Percentiles rank a stretch among this genome's conserved stretches.
Conservation (phyloP, 495 filamentous ascomycete species). For the Evernia prunastri region DNA sequence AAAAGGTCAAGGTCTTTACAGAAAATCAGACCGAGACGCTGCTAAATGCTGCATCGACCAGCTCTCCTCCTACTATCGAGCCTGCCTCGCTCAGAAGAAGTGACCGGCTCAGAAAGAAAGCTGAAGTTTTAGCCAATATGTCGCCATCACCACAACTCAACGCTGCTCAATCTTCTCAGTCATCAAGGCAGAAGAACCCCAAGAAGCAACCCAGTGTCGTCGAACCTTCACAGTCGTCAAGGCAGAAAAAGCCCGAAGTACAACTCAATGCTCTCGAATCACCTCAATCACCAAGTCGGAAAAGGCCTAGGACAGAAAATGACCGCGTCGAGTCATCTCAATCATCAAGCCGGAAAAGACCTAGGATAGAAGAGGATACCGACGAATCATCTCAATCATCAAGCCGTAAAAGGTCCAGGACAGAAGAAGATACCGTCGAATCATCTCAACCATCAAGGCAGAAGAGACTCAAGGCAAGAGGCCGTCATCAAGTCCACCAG, state of each 20-base stretch:
- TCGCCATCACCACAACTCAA: not conserved
- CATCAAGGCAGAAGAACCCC: not conserved
- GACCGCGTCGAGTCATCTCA: too few relatives aligned
- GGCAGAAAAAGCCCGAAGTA: not conserved
- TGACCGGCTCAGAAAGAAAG: not conserved
- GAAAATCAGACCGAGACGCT: not conserved
- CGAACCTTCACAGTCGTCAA: not conserved
- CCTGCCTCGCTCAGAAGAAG: not conserved
- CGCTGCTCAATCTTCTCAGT: not conserved
- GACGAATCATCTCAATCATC: too few relatives aligned
- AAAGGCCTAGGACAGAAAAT: too few relatives aligned
- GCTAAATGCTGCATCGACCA: not conserved
- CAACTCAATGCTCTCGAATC: not conserved
- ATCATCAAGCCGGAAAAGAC: too few relatives aligned
- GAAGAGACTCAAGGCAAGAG: too few relatives aligned
- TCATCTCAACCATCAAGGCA: too few relatives aligned
- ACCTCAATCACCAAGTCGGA: not conserved
- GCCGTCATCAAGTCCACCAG: too few relatives aligned
- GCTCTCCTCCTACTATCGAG: not conserved
- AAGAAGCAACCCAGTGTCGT: not conserved
- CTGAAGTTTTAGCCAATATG: not conserved
- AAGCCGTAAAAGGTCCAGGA: too few relatives aligned
- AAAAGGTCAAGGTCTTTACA: not conserved
- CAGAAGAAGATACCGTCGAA: too few relatives aligned
- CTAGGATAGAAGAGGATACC: too few relatives aligned